These are phyloP conservation scores for Colletotrichum spaethianum DNA, from an alignment of 2,329 filamentous ascomycete genomes.

Conservation along the genomic window DNA sequence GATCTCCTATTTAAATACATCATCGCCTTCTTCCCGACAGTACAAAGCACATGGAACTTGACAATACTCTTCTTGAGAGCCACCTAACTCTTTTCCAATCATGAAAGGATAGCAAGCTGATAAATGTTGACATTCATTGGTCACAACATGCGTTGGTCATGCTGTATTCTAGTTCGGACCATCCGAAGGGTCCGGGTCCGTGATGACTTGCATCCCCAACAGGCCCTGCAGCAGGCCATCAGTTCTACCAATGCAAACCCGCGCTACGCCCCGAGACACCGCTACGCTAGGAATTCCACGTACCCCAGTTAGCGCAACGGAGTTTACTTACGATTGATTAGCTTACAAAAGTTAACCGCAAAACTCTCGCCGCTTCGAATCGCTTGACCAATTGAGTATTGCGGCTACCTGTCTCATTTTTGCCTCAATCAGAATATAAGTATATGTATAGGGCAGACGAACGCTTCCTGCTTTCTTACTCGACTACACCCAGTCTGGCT, in stretches of 20 bases:
- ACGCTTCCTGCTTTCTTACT: neutral
- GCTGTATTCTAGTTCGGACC: constrained; percentile 5
- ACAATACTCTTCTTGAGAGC: neutral
- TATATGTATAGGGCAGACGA: neutral
- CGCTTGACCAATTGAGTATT: neutral
- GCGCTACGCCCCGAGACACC: too few relatives aligned
- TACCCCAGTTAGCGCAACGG: too few relatives aligned
- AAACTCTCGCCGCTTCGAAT: neutral
- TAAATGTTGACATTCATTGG: neutral
- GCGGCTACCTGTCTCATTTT: neutral
- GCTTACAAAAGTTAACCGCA: neutral
- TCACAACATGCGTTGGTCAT: neutral
- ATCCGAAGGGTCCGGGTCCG: neutral
- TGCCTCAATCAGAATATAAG: neutral
- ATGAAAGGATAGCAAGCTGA: neutral
- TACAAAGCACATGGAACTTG: neutral
- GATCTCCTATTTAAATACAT: neutral
- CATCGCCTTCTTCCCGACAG: neutral
- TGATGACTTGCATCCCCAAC: neutral
- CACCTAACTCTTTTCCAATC: too few relatives aligned
- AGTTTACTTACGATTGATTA: too few relatives aligned
- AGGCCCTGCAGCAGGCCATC: too few relatives aligned
- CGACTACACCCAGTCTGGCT: neutral
- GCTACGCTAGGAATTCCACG: too few relatives aligned
- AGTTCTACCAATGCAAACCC: too few relatives aligned